Percentiles rank a stretch among this genome's conserved stretches.
Evolutionary conservation across 106 monocot species (phyloP).

Genomic region (Dendrobium catenatum): DNA sequence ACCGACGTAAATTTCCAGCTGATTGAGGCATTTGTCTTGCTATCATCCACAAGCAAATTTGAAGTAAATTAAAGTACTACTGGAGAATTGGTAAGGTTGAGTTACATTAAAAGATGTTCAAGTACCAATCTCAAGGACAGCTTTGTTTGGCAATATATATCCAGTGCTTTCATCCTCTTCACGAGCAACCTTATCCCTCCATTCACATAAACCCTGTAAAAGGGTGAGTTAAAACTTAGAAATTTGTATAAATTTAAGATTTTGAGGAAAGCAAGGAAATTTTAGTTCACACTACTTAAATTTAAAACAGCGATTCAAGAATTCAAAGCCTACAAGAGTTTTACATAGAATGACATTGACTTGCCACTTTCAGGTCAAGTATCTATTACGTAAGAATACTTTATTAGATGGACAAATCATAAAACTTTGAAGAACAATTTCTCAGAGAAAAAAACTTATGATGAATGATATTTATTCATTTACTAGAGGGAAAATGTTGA

Average conservation of each 20-base stretch:
- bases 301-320: no score
- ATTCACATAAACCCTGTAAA: slow-evolving; percentile 58
- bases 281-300: neutral
- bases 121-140: slow-evolving; percentile 81
- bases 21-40: slow-evolving; percentile 80
- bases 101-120: neutral
- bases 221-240: no score
- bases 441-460: neutral
- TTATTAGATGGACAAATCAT: neutral
- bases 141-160: slow-evolving; percentile 84
- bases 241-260: neutral
- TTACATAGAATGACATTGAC: neutral
- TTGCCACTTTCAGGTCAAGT: no score
- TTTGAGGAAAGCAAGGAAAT: neutral
- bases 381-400: no score
- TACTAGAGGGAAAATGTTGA: no score
- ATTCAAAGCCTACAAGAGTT: neutral
- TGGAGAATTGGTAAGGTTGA: neutral
- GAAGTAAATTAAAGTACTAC: neutral
- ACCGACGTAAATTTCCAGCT: slow-evolving; percentile 35
- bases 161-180: slow-evolving; percentile 97
- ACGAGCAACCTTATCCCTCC: slow-evolving; percentile 87
- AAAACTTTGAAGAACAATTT: neutral
- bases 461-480: no score
- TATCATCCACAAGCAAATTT: slow-evolving; percentile 22